A percentile compares a stretch with the other conserved stretches of the same genome.
These are phyloP conservation scores for Stagonosporopsis cucurbitacearum DNA, from an alignment of 2,329 filamentous ascomycete genomes.

Conservation along the genomic window DNA sequence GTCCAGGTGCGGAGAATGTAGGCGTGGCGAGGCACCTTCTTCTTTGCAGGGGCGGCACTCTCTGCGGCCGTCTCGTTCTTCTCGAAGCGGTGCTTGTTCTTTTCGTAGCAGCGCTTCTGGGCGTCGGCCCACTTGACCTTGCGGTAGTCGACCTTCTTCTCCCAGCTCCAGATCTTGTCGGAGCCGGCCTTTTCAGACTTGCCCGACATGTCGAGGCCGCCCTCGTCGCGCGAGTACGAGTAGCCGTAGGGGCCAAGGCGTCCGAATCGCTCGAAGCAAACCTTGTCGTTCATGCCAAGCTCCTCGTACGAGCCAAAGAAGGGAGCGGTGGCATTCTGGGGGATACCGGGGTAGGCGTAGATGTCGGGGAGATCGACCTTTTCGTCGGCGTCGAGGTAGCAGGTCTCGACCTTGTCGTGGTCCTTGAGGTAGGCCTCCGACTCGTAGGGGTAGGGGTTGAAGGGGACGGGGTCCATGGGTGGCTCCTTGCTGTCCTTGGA, in stretches of 20 bases:
- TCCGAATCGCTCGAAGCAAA: slow-evolving; percentile 61
- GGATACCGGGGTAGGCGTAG: slow-evolving; percentile 66
- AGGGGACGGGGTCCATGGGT: slow-evolving; percentile 49
- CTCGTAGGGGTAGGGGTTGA: slow-evolving; percentile 55
- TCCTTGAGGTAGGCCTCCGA: slow-evolving; percentile 54
- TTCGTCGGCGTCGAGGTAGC: slow-evolving; percentile 68
- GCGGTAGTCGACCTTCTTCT: slow-evolving; percentile 55
- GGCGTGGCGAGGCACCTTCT: slow-evolving; percentile 69
- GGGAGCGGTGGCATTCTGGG: slow-evolving; percentile 56
- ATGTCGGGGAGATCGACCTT: slow-evolving; percentile 65
- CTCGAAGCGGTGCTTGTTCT: slow-evolving; percentile 57
- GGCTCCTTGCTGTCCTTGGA: slow-evolving; percentile 48
- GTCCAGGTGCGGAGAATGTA: slow-evolving; percentile 86
- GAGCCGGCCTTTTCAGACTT: slow-evolving; percentile 54
- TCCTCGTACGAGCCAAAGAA: slow-evolving; percentile 58
- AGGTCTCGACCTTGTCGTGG: slow-evolving; percentile 63
- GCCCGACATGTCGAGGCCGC: slow-evolving; percentile 57
- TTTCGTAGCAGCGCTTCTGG: slow-evolving; percentile 56
- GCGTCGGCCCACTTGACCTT: slow-evolving; percentile 58
- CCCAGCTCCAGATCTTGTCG: slow-evolving; percentile 58
- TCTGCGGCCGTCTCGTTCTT: slow-evolving; percentile 42
- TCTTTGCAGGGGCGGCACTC: slow-evolving; percentile 44
- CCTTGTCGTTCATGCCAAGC: slow-evolving; percentile 55
- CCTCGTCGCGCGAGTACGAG: slow-evolving; percentile 54
- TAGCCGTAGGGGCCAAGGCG: slow-evolving; percentile 59